Percentiles rank a stretch among this genome's conserved stretches.
These are phyloP conservation scores for Ustilago loliicola DNA, from an alignment of 1,284 basidiomycete species.

Conservation along the genomic window DNA sequence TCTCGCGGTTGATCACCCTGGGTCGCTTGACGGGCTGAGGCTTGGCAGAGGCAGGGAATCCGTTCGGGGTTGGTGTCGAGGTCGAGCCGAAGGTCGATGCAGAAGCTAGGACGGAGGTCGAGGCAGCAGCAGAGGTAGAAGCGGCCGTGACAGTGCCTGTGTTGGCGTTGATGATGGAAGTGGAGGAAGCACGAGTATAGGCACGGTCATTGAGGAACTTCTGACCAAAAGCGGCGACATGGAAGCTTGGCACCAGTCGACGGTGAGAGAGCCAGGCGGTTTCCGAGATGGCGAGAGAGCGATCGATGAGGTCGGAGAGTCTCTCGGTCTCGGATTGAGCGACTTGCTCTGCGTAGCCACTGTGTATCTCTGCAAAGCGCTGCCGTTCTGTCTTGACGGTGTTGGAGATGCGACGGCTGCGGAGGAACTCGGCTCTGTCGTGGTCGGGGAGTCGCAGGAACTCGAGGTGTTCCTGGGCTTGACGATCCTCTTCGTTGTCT, in stretches of 20 bases:
- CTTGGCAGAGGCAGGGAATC: background rate
- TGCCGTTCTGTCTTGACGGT: background rate
- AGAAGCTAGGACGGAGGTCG: background rate
- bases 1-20: conserved; percentile 3
- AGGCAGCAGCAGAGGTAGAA: background rate
- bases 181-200: background rate
- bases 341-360: background rate
- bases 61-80: background rate
- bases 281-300: background rate
- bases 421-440: background rate
- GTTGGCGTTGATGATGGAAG: background rate
- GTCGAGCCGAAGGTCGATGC: background rate
- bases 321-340: background rate
- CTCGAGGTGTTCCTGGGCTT: background rate
- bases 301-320: background rate
- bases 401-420: background rate
- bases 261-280: background rate
- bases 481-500: background rate
- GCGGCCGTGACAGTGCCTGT: background rate
- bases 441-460: background rate
- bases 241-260: background rate
- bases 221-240: background rate
- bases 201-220: background rate
- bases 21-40: conserved; percentile 2
- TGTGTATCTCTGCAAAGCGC: background rate